Evolutionary conservation across 139 green algal genomes (phyloP), one percentile per base, ranked within the genome.

Genomic region (Volvox reticuliferus): DNA sequence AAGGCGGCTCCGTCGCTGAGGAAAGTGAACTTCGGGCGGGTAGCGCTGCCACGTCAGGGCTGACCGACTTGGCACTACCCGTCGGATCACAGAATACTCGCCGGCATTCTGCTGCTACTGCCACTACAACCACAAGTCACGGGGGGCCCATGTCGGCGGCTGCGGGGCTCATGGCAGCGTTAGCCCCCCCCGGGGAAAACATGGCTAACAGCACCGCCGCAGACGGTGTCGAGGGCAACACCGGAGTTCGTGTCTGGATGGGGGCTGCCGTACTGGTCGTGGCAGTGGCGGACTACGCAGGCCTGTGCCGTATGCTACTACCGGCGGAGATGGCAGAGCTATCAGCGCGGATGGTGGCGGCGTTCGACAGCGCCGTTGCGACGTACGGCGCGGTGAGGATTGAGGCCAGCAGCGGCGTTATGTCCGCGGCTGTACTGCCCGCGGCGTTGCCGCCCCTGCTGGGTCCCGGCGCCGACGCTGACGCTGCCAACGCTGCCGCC

Each of bases 281-380:
- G 24, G 32, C 76, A 2, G 76, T 91, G 12, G 87, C 87, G 33
- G 87, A 91, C 35, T 91, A 86, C 33, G 76, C 33, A 0, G 87
- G 87, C 3, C 75, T 91, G 61, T 91, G 87, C 62, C 18, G 61
- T 9, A 91, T 91, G 75, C 87, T 91, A 14, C 61, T 78, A 26
- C 87, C 87, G 1, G 76, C 21, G 13, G 87, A 91, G 61, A 85
- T 91, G 87, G 87, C 87, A 19, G 87, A 78, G 24, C 68, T 91
- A 5, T 79, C 76, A 9, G 75, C 33, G 21, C 87, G 62, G 36
- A 86, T 91, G 87, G 71, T 68, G 33, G 2, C 76, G 13, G 76
- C 87, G 0, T 91, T 91, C n/a, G 76, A 79, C 20, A 76, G 76
- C 3, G 61, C 62, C 18, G 61, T 91, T 19, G 19, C 32, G 32